Evolutionary conservation across 2,329 filamentous ascomycete species (phyloP).

Genomic region (Lecanoromycetidae sp.): DNA sequence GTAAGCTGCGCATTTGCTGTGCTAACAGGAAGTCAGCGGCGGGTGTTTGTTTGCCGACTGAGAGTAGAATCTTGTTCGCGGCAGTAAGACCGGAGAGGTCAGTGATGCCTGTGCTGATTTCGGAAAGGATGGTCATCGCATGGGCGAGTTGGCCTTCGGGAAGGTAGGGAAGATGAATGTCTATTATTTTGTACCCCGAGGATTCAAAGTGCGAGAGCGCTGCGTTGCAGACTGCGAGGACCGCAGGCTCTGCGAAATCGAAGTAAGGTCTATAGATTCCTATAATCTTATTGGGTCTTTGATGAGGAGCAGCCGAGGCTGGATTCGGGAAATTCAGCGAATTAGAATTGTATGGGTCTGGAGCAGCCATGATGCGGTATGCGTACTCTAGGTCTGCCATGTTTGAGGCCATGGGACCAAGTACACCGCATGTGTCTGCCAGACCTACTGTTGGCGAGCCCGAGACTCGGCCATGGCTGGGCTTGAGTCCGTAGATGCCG

Average conservation of each 20-base stretch:
- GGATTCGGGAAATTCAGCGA: slow-evolving; percentile 52
- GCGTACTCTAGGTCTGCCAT: slow-evolving; percentile 67
- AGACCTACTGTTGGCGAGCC: slow-evolving; percentile 46
- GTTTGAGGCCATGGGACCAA: slow-evolving; percentile 63
- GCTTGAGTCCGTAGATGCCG: slow-evolving; percentile 70
- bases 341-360: slow-evolving; percentile 50
- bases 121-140: slow-evolving; percentile 61
- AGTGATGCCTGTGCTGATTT: slow-evolving; percentile 46
- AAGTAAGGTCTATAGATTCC: slow-evolving; percentile 62
- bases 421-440: slow-evolving; percentile 51
- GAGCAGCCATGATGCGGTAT: slow-evolving; percentile 68
- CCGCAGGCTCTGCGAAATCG: slow-evolving; percentile 51
- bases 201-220: slow-evolving; percentile 44
- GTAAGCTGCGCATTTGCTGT: slow-evolving; percentile 58
- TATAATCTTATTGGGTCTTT: slow-evolving; percentile 40
- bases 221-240: slow-evolving; percentile 49
- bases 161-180: slow-evolving; percentile 44
- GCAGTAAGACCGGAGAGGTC: slow-evolving; percentile 46
- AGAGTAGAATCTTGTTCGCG: slow-evolving; percentile 58
- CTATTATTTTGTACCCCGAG: slow-evolving; percentile 32
- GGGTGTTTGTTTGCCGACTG: slow-evolving; percentile 50
- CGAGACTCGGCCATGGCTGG: slow-evolving; percentile 59
- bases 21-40: slow-evolving; percentile 60
- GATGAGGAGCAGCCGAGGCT: slow-evolving; percentile 30
- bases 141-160: slow-evolving; percentile 65